These are phyloP conservation scores for Xylariaceae sp. DNA, from an alignment of 2,329 filamentous ascomycete genomes.

Conservation along the genomic window DNA sequence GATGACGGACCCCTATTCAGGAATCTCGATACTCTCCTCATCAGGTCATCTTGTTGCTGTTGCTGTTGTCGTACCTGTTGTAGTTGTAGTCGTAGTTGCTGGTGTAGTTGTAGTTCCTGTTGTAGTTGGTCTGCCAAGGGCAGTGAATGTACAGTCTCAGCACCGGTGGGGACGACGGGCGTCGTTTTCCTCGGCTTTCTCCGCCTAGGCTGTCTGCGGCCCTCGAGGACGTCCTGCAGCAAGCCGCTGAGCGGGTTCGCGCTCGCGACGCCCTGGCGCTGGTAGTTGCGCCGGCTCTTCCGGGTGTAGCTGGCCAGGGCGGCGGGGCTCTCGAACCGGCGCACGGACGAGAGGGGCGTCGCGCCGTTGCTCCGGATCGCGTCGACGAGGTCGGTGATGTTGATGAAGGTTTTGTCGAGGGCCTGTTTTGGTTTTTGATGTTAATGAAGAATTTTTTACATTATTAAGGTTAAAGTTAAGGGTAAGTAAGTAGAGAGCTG, in stretches of 20 bases:
- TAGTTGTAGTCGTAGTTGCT: too few relatives aligned
- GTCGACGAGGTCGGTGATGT: conserved; percentile 44
- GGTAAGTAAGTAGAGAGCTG: too few relatives aligned
- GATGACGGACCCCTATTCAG: too few relatives aligned
- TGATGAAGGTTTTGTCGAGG: conserved; percentile 39
- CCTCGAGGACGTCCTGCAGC: conserved; percentile 29
- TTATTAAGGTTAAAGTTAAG: too few relatives aligned
- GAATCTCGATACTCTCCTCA: too few relatives aligned
- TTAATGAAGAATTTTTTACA: neutral
- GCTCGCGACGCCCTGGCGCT: conserved; percentile 38
- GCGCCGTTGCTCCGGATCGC: conserved; percentile 28
- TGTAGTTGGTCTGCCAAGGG: too few relatives aligned
- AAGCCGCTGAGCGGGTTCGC: conserved; percentile 36
- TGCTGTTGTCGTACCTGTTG: too few relatives aligned
- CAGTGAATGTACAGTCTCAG: too few relatives aligned
- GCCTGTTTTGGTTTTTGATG: conserved; percentile 28
- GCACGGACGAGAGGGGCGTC: conserved; percentile 31
- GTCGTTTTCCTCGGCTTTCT: neutral
- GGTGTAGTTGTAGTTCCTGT: too few relatives aligned
- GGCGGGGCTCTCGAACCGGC: too few relatives aligned
- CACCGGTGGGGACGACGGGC: too few relatives aligned
- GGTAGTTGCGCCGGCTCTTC: conserved; percentile 36
- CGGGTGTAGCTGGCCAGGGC: conserved; percentile 35
- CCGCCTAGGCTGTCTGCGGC: neutral
- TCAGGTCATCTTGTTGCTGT: too few relatives aligned